These are phyloP conservation scores for Magnusiomyces sp. DNA, from an alignment of 1,139 yeast genomes.

Conservation along the genomic window DNA sequence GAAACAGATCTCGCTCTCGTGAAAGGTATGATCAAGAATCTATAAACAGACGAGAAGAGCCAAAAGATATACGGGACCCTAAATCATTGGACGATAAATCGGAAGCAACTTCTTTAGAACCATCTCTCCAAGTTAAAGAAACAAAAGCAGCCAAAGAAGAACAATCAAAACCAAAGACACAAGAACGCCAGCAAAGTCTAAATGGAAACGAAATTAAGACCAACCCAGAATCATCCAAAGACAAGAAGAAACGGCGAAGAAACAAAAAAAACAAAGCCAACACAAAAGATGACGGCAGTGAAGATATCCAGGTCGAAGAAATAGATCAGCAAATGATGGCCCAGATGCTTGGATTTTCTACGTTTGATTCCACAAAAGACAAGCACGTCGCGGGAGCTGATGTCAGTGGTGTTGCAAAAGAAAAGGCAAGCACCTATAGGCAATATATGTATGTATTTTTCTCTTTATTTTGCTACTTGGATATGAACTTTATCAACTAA, in stretches of 20 bases:
- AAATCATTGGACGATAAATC: no score
- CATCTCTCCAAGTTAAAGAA: not conserved
- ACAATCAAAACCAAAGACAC: not conserved
- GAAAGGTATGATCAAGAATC: not conserved
- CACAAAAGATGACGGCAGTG: not conserved
- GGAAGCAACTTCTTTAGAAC: not conserved
- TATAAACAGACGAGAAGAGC: not conserved
- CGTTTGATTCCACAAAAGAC: constrained; percentile 54
- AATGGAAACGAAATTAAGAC: not conserved
- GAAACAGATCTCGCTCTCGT: not conserved
- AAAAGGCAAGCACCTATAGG: constrained; percentile 41
- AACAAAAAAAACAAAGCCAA: not conserved
- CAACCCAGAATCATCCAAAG: not conserved
- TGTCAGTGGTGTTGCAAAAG: constrained; percentile 40
- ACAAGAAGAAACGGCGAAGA: constrained; percentile 19
- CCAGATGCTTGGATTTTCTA: constrained; percentile 56
- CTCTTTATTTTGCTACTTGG: not conserved
- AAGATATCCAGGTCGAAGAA: constrained; percentile 9
- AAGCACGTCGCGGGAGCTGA: constrained; percentile 41
- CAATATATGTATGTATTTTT: constrained; percentile 44
- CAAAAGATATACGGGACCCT: not conserved
- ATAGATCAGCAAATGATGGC: constrained; percentile 28
- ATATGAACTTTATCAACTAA: not conserved
- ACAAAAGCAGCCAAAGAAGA: not conserved
- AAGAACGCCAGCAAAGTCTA: not conserved